These are phyloP conservation scores for Brassica rapa DNA, from an alignment of 345 rosid species.

Conservation along the genomic window DNA sequence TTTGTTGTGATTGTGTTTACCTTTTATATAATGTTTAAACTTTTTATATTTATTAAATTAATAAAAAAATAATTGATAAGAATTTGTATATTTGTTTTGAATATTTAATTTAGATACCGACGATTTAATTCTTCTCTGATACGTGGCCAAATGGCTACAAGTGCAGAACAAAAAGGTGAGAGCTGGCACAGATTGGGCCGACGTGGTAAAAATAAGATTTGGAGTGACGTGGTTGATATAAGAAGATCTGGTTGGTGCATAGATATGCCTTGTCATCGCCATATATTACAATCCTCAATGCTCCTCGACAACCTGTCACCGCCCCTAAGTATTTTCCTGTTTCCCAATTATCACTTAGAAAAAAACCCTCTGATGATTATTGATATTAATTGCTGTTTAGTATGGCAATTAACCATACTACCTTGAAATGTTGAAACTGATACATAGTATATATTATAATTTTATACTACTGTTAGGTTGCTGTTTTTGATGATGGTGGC, in stretches of 20 bases:
- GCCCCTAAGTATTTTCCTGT: constrained; percentile 28
- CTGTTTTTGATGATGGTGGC: constrained; percentile 23
- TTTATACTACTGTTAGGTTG: constrained; percentile 23
- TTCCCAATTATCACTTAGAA: not conserved
- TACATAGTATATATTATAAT: not conserved
- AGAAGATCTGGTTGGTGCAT: constrained; percentile 37
- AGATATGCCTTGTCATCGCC: constrained; percentile 35
- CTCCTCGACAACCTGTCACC: too few species aligned
- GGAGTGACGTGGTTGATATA: constrained; percentile 21
- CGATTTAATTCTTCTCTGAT: not conserved
- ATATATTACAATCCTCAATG: constrained; percentile 11
- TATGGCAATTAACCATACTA: constrained; percentile 11
- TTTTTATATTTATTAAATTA: too few species aligned
- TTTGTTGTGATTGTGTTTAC: too few species aligned
- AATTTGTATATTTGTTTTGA: too few species aligned
- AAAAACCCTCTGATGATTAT: not conserved
- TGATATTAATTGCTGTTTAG: not conserved
- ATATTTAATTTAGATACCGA: not conserved
- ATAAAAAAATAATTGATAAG: too few species aligned
- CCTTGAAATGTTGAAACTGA: not conserved
- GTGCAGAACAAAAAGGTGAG: not conserved
- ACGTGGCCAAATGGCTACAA: not conserved
- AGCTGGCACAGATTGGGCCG: not conserved
- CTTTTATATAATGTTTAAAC: too few species aligned
- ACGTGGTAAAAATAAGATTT: constrained; percentile 27